Evolutionary conservation across 495 filamentous ascomycete genomes (phyloP).

Genomic region (Friedmanniomyces simplex): DNA sequence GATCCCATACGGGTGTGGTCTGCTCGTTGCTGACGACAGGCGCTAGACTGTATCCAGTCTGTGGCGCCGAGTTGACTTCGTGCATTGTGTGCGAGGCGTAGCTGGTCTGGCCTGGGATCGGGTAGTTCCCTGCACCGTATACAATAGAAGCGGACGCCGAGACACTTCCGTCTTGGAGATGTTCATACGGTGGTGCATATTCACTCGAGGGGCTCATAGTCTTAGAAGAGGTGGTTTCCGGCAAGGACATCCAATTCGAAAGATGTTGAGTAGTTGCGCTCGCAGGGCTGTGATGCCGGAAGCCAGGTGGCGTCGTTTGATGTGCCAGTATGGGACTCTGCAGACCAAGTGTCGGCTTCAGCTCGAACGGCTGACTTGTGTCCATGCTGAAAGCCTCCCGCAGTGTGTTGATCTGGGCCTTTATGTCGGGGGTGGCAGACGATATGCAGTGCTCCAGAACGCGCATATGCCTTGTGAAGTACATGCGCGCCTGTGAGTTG

Average conservation of each 20-base stretch:
- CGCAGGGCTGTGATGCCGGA: neutral
- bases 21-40: constrained; percentile 15
- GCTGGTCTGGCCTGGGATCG: neutral
- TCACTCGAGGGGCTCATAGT: constrained; percentile 11
- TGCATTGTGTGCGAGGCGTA: neutral
- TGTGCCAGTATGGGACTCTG: constrained; percentile 59
- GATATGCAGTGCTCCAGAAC: constrained; percentile 80
- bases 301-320: constrained; percentile 28
- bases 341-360: constrained; percentile 82
- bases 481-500: constrained; percentile 74
- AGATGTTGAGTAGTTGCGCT: constrained; percentile 1
- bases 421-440: constrained; percentile 90
- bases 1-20: constrained; percentile 63
- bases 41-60: constrained; percentile 6
- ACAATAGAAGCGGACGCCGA: neutral
- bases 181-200: constrained; percentile 7
- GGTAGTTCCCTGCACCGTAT: neutral
- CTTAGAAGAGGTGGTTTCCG: constrained; percentile 4
- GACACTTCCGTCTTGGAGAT: neutral
- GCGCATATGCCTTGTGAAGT: constrained; percentile 91
- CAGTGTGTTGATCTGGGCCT: constrained; percentile 80
- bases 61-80: constrained; percentile 11
- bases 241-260: constrained; percentile 7
- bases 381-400: constrained; percentile 91
- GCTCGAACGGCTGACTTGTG: constrained; percentile 69